A percentile compares a stretch with the other conserved stretches of the same genome.
These are phyloP conservation scores for Coriolopsis trogii DNA, from an alignment of 1,284 basidiomycete genomes.

Conservation along the genomic window DNA sequence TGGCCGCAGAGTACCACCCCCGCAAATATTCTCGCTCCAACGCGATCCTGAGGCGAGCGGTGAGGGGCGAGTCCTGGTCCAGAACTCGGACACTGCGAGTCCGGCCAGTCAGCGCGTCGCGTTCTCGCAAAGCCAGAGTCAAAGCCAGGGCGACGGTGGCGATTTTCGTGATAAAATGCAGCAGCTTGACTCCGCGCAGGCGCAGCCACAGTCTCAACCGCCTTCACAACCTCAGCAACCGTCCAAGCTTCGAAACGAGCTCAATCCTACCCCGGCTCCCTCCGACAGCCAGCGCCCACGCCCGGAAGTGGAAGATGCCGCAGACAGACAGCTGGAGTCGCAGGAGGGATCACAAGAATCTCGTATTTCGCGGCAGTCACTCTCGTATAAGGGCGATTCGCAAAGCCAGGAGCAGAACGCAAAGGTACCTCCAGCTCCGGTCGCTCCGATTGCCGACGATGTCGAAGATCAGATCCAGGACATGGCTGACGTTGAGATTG, in stretches of 20 bases:
- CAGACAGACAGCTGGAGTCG: background rate
- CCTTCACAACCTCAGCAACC: constrained; percentile 7
- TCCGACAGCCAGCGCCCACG: background rate
- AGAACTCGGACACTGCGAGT: constrained; percentile 53
- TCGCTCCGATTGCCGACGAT: too few relatives aligned
- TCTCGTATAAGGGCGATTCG: constrained; percentile 22
- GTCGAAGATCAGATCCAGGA: background rate
- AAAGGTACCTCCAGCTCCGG: background rate
- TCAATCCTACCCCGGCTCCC: background rate
- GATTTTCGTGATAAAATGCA: too few relatives aligned
- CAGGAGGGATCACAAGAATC: background rate
- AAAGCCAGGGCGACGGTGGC: constrained; percentile 17
- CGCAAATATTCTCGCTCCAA: constrained; percentile 7
- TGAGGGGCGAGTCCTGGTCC: constrained; percentile 46
- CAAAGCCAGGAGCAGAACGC: constrained; percentile 14
- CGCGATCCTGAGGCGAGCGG: constrained; percentile 29
- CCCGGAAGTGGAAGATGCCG: background rate
- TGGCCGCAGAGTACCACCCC: constrained; percentile 21
- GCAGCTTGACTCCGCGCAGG: constrained; percentile 11
- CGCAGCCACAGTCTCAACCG: constrained; percentile 19
- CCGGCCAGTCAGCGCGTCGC: constrained; percentile 19
- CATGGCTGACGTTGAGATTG: background rate
- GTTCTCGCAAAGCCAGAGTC: constrained; percentile 6
- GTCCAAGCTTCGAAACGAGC: constrained; percentile 25
- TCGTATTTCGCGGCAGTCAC: constrained; percentile 13